Conservation (phyloP, 805 yeast genomes). For the Wickerhamiella shivajii region DNA sequence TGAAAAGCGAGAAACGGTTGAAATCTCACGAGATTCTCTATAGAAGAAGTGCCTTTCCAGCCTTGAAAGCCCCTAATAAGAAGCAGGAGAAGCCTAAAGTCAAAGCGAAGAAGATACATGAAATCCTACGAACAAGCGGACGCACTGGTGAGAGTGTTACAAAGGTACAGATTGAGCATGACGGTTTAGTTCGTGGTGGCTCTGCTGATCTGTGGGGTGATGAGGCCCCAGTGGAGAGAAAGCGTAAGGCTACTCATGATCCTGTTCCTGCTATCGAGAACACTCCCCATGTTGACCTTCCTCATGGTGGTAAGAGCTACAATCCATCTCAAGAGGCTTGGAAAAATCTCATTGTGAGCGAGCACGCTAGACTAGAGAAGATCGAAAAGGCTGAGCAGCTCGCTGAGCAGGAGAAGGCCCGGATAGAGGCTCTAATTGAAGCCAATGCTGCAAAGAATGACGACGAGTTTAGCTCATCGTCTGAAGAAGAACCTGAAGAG, state of each 20-base stretch:
- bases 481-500: constrained; percentile 19
- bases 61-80: constrained; percentile 32
- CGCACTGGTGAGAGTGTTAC: constrained; percentile 36
- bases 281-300: constrained; percentile 28
- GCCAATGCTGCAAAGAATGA: constrained; percentile 39
- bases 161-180: constrained; percentile 36
- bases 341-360: constrained; percentile 55
- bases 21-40: constrained; percentile 60
- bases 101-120: constrained; percentile 42
- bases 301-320: constrained; percentile 83
- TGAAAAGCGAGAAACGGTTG: constrained; percentile 31
- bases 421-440: constrained; percentile 50
- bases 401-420: constrained; percentile 46
- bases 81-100: constrained; percentile 19
- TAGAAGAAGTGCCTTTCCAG: constrained; percentile 64
- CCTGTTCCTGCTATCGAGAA: constrained; percentile 18
- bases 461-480: constrained; percentile 17
- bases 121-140: constrained; percentile 66
- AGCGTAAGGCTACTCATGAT: constrained; percentile 3
- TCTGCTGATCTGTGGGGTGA: constrained; percentile 61
- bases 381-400: constrained; percentile 49
- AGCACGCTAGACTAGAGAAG: constrained; percentile 48
- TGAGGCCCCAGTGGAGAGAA: constrained; percentile 15
- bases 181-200: constrained; percentile 43
- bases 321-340: constrained; percentile 80